Evolutionary conservation across 2,329 filamentous ascomycete species (phyloP).

Genomic region (Pseudogymnoascus sp.): DNA sequence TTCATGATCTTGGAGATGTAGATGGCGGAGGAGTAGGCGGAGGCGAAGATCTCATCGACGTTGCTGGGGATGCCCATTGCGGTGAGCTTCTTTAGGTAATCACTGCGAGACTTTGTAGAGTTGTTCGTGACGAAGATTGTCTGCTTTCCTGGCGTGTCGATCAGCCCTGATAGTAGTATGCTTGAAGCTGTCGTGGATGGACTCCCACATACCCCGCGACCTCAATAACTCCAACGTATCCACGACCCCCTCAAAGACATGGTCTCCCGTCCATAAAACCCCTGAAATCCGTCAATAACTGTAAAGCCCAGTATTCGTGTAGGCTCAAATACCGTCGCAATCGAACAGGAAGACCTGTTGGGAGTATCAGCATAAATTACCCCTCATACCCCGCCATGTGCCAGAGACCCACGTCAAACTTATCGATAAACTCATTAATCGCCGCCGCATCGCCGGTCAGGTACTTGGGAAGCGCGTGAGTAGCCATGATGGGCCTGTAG

Average conservation of each 20-base stretch:
- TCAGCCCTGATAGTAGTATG: constrained; percentile 9
- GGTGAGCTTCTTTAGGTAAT: constrained; percentile 89
- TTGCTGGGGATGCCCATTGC: constrained; percentile 69
- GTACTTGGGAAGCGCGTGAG: constrained; percentile 40
- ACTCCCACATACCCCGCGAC: constrained; percentile 57
- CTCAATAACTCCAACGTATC: constrained; percentile 80
- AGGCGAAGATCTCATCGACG: constrained; percentile 90
- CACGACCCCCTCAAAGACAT: constrained; percentile 74
- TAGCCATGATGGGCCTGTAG: not conserved
- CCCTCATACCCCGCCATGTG: constrained; percentile 8
- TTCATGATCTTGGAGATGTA: constrained; percentile 92
- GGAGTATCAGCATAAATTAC: constrained; percentile 19
- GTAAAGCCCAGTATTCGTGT: not conserved
- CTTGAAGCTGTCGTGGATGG: not conserved
- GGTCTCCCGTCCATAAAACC: constrained; percentile 93
- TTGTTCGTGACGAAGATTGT: constrained; percentile 98
- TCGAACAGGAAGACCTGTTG: constrained; percentile 83
- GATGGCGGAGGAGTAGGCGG: constrained; percentile 87
- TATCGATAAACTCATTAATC: constrained; percentile 76
- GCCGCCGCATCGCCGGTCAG: constrained; percentile 71
- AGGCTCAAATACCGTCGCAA: constrained; percentile 69
- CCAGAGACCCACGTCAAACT: constrained; percentile 70
- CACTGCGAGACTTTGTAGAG: constrained; percentile 86
- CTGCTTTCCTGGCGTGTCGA: constrained; percentile 60
- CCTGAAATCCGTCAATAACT: constrained; percentile 42